Percentiles rank a stretch among this genome's conserved stretches.
phyloP scores from a whole-genome alignment of 2,329 filamentous ascomycete species.

The Pseudopyricularia javanii region DNA sequence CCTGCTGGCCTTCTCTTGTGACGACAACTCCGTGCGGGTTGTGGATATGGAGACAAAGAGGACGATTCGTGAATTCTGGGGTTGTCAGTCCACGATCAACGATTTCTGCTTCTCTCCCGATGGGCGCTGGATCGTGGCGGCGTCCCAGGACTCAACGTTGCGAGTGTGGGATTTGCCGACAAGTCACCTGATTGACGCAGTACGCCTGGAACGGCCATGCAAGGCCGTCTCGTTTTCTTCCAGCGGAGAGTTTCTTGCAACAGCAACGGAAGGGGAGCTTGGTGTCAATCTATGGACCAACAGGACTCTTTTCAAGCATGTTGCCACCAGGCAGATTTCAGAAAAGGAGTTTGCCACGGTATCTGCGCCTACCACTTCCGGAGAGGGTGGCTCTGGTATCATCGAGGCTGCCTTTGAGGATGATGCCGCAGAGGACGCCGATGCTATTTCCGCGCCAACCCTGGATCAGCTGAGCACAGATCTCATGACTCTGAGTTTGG shows the following conservation, averaged over 20 bases:
- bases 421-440: slow-evolving; percentile 36
- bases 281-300: slow-evolving; percentile 97
- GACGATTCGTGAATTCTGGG: slow-evolving; percentile 87
- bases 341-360: slow-evolving; percentile 60
- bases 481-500: slow-evolving; percentile 77
- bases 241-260: slow-evolving; percentile 90
- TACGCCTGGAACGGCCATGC: slow-evolving; percentile 67
- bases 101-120: slow-evolving; percentile 86
- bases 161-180: slow-evolving; percentile 94
- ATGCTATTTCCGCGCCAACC: slow-evolving; percentile 38
- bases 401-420: slow-evolving; percentile 66
- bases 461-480: slow-evolving; percentile 71
- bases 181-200: slow-evolving; percentile 86
- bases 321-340: slow-evolving; percentile 74
- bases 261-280: slow-evolving; percentile 67
- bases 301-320: slow-evolving; percentile 77
- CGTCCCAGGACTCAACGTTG: slow-evolving; percentile 67
- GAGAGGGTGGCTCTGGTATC: slow-evolving; percentile 65
- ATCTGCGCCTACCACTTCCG: slow-evolving; percentile 61
- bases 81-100: slow-evolving; percentile 59
- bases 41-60: slow-evolving; percentile 85
- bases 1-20: slow-evolving; percentile 76
- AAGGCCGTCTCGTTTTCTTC: slow-evolving; percentile 77
- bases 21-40: slow-evolving; percentile 77
- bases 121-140: slow-evolving; percentile 84